Evolutionary conservation across 345 rosid genomes (phyloP).

Genomic region (Euclidium syriacum): DNA sequence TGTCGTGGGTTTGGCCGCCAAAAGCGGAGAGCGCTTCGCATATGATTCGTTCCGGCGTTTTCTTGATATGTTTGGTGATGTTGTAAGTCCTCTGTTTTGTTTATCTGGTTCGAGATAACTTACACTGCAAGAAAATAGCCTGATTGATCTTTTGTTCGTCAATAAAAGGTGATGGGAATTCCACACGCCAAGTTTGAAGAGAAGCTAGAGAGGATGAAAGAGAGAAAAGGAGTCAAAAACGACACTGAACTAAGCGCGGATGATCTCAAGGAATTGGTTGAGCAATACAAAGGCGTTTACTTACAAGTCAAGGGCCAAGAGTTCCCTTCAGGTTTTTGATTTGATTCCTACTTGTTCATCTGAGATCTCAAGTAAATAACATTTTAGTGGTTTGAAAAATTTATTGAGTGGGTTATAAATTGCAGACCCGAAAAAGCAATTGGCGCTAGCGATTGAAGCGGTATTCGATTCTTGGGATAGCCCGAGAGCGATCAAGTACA

Average conservation of each 20-base stretch:
- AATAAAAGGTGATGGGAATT: conserved; percentile 74
- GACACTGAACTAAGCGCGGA: conserved; percentile 67
- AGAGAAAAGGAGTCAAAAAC: conserved; percentile 51
- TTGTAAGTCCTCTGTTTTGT: conserved; percentile 50
- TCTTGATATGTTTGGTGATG: conserved; percentile 90
- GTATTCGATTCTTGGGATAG: conserved; percentile 97
- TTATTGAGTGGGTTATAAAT: neutral
- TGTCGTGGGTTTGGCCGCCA: conserved; percentile 59
- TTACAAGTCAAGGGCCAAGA: conserved; percentile 50
- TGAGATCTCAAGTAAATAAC: neutral
- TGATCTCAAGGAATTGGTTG: conserved; percentile 80
- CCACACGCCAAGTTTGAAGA: conserved; percentile 79
- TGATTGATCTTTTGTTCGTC: neutral
- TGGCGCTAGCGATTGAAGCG: conserved; percentile 61
- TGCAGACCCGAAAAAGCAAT: conserved; percentile 72
- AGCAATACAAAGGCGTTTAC: conserved; percentile 77
- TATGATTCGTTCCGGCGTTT: conserved; percentile 90
- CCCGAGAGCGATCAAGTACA: conserved; percentile 71
- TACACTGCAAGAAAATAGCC: neutral
- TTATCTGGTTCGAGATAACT: neutral
- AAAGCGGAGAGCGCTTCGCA: conserved; percentile 89
- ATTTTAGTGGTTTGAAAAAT: neutral
- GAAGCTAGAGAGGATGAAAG: conserved; percentile 64
- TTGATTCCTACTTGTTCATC: neutral
- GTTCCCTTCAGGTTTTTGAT: conserved; percentile 76